Conservation (phyloP, 1,139 yeast genomes). For the Wickerhamomyces sp. region DNA sequence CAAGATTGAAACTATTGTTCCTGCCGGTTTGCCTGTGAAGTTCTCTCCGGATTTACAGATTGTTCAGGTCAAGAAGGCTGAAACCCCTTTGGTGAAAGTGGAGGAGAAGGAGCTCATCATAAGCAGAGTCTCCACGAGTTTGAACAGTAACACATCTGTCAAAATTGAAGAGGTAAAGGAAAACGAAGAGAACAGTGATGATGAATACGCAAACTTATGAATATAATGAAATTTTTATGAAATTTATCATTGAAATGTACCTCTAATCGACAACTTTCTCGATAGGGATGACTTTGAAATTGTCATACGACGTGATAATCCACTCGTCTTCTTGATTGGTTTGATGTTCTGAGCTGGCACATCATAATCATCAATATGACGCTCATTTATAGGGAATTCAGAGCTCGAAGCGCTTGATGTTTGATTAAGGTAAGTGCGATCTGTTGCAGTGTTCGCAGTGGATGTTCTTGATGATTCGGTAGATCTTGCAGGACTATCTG, state of each 20-base stretch:
- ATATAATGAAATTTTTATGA: neutral
- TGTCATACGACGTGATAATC: conserved; percentile 25
- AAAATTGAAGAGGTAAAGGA: neutral
- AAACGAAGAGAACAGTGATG: conserved; percentile 5
- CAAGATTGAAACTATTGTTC: conserved; percentile 61
- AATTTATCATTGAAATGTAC: conserved; percentile 2
- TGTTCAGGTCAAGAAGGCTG: conserved; percentile 36
- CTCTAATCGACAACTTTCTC: conserved; percentile 28
- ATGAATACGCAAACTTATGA: conserved; percentile 5
- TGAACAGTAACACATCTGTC: neutral
- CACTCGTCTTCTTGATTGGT: conserved; percentile 27
- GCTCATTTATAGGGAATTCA: conserved; percentile 11
- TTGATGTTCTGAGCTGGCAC: conserved; percentile 32
- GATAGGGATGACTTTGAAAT: conserved; percentile 23
- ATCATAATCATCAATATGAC: conserved; percentile 31
- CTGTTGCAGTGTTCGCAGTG: conserved; percentile 1
- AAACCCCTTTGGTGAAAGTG: conserved; percentile 16
- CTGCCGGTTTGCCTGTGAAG: conserved; percentile 47
- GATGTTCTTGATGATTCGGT: conserved; percentile 11
- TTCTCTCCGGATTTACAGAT: conserved; percentile 57
- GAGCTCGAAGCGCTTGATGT: conserved; percentile 12
- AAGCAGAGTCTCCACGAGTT: conserved; percentile 1
- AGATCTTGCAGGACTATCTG: conserved; percentile 52
- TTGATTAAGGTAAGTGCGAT: neutral
- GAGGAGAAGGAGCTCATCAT: conserved; percentile 15